Evolutionary conservation across 495 filamentous ascomycete species (phyloP), one percentile per base, ranked within the genome.

Genomic region (Halenospora varia): DNA sequence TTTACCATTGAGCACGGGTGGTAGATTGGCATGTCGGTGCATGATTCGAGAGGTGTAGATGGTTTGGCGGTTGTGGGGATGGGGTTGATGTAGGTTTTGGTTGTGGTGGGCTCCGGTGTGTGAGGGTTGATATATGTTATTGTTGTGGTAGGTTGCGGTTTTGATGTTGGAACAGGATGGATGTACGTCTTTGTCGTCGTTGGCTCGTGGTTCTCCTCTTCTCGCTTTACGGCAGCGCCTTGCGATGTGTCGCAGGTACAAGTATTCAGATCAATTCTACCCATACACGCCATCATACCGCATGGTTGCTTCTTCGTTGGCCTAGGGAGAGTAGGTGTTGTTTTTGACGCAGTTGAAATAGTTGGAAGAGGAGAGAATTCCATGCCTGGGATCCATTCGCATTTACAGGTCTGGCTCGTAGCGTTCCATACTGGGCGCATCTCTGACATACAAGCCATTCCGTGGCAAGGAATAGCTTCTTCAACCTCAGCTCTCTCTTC

Each of bases 321-420:
- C 10, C 9, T 47, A 8, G 44, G 44, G 6, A 18, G 18, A 11
- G 44, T 11, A 6, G 18, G 18, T 20, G 18, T 9, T 9, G 9
- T 9, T n/a, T n/a, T 40, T 20, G 44, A 13, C 10, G 8, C 8
- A 6, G 44, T 10, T 8, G 44, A 10, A 20, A 47, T 47, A n/a
- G n/a, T n/a, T n/a, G n/a, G n/a, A n/a, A n/a, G n/a, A 18, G 44
- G 44, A 8, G 44, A 47, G 18, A 18, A 18, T 20, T 47, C 10
- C 18, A 47, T 10, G 10, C 44, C 44, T 47, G 44, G 44, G 44
- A 47, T 47, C 44, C 44, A 47, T 47, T 47, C 44, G 18, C 44
- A 47, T 47, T 47, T 19, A 19, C 44, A 47, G 8, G 10, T 47
- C 44, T 18, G 10, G 8, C 8, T 8, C 9, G 44, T 18, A 47